Evolutionary conservation across 164 flowering plant species (phyloP), one percentile per base, ranked within the genome.

Genomic region (Nymphaea colorata): DNA sequence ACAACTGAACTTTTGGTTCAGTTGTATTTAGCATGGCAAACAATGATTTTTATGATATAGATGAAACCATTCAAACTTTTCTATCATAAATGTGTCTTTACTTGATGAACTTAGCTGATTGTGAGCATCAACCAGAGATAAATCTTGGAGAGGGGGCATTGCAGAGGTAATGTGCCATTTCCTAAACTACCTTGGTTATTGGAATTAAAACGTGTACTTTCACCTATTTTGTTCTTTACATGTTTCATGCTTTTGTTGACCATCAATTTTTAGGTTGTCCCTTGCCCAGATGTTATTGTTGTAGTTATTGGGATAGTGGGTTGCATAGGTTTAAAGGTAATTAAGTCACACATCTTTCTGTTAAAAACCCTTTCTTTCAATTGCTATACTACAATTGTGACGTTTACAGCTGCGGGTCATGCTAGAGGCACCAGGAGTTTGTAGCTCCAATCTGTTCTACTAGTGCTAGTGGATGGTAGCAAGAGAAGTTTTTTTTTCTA

Each of bases 301-400:
- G 99, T 91, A n/a, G 99, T 94, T 43, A 91, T 97, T 5, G 99
- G 97, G 66, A 94, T 94, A 66, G 99, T 94, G 68, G 99, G 99
- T 67, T 94, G 99, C 78, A 97, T 96, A 18, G 99, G 97, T 72
- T 75, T 94, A 64, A 86, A 87, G 95, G 99, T 90, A 81, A 66
- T 25, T 25, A 1, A 0, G 43, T 61, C 42, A 2, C 64, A 55
- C 16, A 55, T 10, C 36, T 25, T 25, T 25, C 36, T 25, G 36
- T 25, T 25, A 25, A 25, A 25, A 25, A 25, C 36, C 36, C 36
- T 25, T 25, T 25, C 36, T 25, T 25, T 25, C 36, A 25, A 25
- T 25, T 25, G 36, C 36, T 25, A 25, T 25, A 1, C 36, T 25
- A 25, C 36, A 25, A 25, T 1, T 25, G 0, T 25, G 36, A 25